Evolutionary conservation across 1,284 basidiomycete genomes (phyloP).

Genomic region (Athelia sp.): DNA sequence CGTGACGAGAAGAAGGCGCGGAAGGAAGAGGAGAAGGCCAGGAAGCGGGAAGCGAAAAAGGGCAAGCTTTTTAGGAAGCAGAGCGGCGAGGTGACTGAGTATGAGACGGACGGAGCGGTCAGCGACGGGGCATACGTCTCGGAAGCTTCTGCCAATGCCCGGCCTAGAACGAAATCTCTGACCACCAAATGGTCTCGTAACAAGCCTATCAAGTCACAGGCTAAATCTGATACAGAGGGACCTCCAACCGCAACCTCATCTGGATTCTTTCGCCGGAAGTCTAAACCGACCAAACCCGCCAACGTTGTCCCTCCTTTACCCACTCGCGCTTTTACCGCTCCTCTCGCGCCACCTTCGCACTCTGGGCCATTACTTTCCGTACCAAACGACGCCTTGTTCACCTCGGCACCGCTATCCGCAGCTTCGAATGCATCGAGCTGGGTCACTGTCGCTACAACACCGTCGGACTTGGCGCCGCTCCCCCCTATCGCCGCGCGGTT

Average conservation of each 20-base stretch:
- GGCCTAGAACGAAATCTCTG: conserved; percentile 25
- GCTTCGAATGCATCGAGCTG: too few relatives aligned
- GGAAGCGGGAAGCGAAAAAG: conserved; percentile 25
- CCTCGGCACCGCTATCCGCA: too few relatives aligned
- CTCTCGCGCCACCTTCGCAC: neutral
- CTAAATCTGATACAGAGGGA: neutral
- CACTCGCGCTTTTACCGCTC: neutral
- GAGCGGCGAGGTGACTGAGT: too few relatives aligned
- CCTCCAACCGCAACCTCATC: neutral
- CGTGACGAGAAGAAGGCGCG: conserved; percentile 29
- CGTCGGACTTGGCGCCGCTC: conserved; percentile 26
- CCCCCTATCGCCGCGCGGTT: conserved; percentile 52
- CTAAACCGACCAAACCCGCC: neutral
- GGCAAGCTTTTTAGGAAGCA: too few relatives aligned
- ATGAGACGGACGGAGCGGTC: conserved; percentile 22
- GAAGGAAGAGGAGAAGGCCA: conserved; percentile 20
- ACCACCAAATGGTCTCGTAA: too few relatives aligned
- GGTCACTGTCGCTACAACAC: conserved; percentile 24
- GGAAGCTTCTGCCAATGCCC: conserved; percentile 11
- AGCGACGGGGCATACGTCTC: conserved; percentile 1
- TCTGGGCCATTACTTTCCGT: neutral
- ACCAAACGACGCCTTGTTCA: too few relatives aligned
- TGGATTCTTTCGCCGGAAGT: neutral
- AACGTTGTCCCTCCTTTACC: neutral
- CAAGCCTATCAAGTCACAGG: conserved; percentile 22